Conservation (phyloP, 2,329 filamentous ascomycete genomes). For the Hypomyces rosellus region DNA sequence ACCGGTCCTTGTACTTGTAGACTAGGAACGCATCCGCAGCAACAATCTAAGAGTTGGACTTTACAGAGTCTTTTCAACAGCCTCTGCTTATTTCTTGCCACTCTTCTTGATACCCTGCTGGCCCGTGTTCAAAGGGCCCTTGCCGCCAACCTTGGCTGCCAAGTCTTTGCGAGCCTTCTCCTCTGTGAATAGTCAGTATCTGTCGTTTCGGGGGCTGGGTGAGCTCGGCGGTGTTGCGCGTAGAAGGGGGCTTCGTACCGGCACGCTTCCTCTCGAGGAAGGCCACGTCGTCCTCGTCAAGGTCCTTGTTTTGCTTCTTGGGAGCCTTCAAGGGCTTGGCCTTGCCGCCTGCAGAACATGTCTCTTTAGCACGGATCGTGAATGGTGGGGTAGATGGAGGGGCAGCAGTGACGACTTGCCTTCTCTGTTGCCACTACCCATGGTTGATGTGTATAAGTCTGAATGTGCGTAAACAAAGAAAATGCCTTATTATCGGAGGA, state of each 20-base stretch:
- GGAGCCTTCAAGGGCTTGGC: slow-evolving; percentile 79
- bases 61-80: slow-evolving; percentile 5
- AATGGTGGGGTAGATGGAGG: slow-evolving; percentile 14
- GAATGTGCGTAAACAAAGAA: neutral
- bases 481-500: neutral
- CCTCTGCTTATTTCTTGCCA: slow-evolving; percentile 73
- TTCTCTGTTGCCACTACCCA: slow-evolving; percentile 36
- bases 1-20: too few species aligned
- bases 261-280: slow-evolving; percentile 78
- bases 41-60: neutral
- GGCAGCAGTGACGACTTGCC: slow-evolving; percentile 20
- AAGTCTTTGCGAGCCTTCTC: slow-evolving; percentile 82
- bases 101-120: slow-evolving; percentile 95
- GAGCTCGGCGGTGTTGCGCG: neutral
- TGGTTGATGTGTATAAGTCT: slow-evolving; percentile 14
- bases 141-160: slow-evolving; percentile 74
- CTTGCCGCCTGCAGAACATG: slow-evolving; percentile 60
- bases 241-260: slow-evolving; percentile 49
- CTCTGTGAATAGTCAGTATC: slow-evolving; percentile 41
- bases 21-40: neutral
- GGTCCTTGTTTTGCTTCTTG: slow-evolving; percentile 77
- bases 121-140: slow-evolving; percentile 81
- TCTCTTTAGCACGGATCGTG: neutral
- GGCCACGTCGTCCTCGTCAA: slow-evolving; percentile 82
- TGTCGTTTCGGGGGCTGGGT: neutral